phyloP scores from a whole-genome alignment of 2,329 filamentous ascomycete genomes.

The Fusarium ambrosium region DNA sequence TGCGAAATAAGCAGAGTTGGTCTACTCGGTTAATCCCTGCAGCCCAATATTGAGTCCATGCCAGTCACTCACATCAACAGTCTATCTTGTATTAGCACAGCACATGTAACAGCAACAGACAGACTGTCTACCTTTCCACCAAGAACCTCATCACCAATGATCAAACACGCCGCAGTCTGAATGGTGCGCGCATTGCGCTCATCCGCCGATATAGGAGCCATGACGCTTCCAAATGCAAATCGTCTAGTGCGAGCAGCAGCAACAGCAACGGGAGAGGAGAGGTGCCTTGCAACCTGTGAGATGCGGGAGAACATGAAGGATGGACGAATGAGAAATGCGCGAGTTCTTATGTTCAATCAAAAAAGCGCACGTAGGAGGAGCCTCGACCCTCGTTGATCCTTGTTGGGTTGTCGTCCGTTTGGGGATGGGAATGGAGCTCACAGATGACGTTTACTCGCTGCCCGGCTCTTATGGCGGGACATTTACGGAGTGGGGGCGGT shows the following conservation, averaged over 20 bases:
- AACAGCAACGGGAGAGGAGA: conserved; percentile 56
- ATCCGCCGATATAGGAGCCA: conserved; percentile 56
- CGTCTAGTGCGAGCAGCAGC: conserved; percentile 52
- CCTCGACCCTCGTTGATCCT: conserved; percentile 20
- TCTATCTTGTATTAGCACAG: conserved; percentile 42
- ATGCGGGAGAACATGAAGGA: conserved; percentile 80
- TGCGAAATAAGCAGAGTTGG: conserved; percentile 74
- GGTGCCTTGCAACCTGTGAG: conserved; percentile 79
- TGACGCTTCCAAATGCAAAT: conserved; percentile 56
- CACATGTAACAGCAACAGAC: neutral
- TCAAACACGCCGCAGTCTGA: conserved; percentile 89
- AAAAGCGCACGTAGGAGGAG: conserved; percentile 4
- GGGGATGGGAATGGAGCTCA: conserved; percentile 16
- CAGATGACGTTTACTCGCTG: conserved; percentile 36
- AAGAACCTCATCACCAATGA: conserved; percentile 97
- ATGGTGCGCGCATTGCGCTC: conserved; percentile 76
- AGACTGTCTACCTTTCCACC: conserved; percentile 81
- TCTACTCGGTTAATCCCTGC: conserved; percentile 55
- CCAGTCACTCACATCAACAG: conserved; percentile 55
- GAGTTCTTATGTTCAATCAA: conserved; percentile 7
- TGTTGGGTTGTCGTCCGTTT: conserved; percentile 22
- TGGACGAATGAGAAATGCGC: conserved; percentile 5
- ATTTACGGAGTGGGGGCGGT: conserved; percentile 18
- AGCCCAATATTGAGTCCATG: neutral
- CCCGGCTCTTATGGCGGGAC: conserved; percentile 23